Conservation (phyloP, 2,329 filamentous ascomycete species). For the Fusarium sp. region DNA sequence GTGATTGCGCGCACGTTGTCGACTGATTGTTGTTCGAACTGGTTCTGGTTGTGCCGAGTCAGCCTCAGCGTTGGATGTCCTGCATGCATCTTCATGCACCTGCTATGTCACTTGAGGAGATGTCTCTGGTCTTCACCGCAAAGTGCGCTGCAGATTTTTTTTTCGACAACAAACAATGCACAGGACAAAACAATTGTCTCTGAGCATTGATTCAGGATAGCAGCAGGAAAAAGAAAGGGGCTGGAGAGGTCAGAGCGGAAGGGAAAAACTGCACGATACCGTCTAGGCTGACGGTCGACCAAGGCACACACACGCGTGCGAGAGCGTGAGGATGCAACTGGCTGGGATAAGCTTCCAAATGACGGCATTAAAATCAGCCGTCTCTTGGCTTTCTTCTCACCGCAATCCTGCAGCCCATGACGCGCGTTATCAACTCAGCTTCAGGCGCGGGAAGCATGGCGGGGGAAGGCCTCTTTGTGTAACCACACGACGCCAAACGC, state of each 20-base stretch:
- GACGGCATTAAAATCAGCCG: constrained; percentile 8
- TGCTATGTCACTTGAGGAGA: constrained; percentile 7
- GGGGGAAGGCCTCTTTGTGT: constrained; percentile 26
- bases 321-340: background rate
- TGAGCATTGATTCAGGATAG: constrained; percentile 15
- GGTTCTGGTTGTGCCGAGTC: constrained; percentile 16
- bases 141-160: constrained; percentile 20
- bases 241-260: background rate
- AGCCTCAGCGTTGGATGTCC: constrained; percentile 20
- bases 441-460: constrained; percentile 17
- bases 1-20: constrained; percentile 8
- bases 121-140: constrained; percentile 38
- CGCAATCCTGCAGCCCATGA: constrained; percentile 18
- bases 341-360: background rate
- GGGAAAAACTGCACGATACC: constrained; percentile 28
- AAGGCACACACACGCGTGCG: background rate
- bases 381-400: background rate
- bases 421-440: constrained; percentile 21
- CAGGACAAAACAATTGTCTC: constrained; percentile 17
- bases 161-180: constrained; percentile 22
- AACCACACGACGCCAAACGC: constrained; percentile 25
- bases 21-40: constrained; percentile 1
- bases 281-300: constrained; percentile 3
- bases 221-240: background rate
- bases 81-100: constrained; percentile 17